These are phyloP conservation scores for Thecaphora thlaspeos DNA, from an alignment of 1,284 basidiomycete species.

Conservation along the genomic window DNA sequence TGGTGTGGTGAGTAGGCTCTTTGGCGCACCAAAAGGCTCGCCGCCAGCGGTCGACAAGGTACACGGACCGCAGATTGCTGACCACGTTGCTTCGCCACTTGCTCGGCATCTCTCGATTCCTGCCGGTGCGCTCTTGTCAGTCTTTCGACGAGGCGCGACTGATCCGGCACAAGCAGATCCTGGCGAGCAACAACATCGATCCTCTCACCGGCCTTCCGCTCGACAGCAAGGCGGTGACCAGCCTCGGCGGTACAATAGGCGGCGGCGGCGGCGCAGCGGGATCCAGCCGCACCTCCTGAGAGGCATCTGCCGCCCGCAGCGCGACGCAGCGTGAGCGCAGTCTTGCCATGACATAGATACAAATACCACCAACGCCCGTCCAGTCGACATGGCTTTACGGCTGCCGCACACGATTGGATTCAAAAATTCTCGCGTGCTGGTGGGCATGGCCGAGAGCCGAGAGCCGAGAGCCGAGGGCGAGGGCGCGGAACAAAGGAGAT, in stretches of 20 bases:
- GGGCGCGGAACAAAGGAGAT: too few relatives aligned
- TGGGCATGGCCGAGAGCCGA: too few relatives aligned
- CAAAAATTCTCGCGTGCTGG: too few relatives aligned
- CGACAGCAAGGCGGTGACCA: conserved; percentile 51
- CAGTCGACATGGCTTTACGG: too few relatives aligned
- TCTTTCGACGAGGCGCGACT: conserved; percentile 52
- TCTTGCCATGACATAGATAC: too few relatives aligned
- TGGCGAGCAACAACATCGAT: conserved; percentile 47
- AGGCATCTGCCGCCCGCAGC: too few relatives aligned
- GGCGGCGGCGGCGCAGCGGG: neutral
- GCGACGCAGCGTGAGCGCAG: too few relatives aligned
- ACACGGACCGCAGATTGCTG: neutral
- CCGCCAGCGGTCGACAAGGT: too few relatives aligned
- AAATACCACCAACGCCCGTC: too few relatives aligned
- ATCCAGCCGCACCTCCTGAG: neutral
- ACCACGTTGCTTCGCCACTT: neutral
- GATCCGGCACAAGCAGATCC: conserved; percentile 41
- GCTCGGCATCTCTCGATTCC: neutral
- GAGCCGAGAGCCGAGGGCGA: too few relatives aligned
- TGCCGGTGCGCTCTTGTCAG: too few relatives aligned
- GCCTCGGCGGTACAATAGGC: conserved; percentile 12
- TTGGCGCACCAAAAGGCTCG: neutral
- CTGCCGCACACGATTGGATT: too few relatives aligned
- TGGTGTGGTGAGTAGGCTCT: conserved; percentile 25
- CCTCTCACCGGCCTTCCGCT: conserved; percentile 51